Evolutionary conservation across 805 yeast genomes (phyloP), one percentile per base, ranked within the genome.

Genomic region (Hanseniaspora jakobsenii): DNA sequence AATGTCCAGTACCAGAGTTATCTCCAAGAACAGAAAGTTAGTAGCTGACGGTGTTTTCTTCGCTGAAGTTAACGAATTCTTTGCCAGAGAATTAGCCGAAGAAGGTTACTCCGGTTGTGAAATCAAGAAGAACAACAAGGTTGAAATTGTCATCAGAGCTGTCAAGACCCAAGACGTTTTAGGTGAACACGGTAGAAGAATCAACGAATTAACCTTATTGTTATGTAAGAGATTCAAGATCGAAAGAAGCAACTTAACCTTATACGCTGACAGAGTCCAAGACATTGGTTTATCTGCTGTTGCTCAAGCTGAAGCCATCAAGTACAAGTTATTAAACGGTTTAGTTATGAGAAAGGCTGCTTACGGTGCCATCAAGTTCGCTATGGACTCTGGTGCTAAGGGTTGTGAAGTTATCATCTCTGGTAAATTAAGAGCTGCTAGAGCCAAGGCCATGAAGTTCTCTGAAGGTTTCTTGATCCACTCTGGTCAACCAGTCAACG

Each of bases 91-190:
- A 74, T 82, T 91, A 66, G 95, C 98, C 63, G 98, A 91, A 77
- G 95, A 91, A 75, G 98, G 98, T 69, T 91, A 91, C 80, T 91
- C 98, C 64, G 98, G 98, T 76, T 95, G 91, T 66, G 98, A 91
- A 76, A 95, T 91, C 70, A 84, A 97, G 77, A 83, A 84, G 66
- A 85, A 96, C 67, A 72, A 89, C 76, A 87, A 83, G 79, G 86
- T 94, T 66, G 97, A 91, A 75, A 84, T 91, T 59, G 84, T 91
- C 70, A 86, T 91, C 75, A 86, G 95, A 73, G 98, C 98, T 62
- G 85, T 96, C 66, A 89, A 86, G 83, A 87, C 96, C 66, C 93
- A 85, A 69, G 93, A 83, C 67, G 97, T 91, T 60, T 78, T 91
- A 63, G 98, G 98, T 77, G 97, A 89, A 78, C 86, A 87, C 70